phyloP scores from a whole-genome alignment of 306 rosid species.

The Datisca glomerata region DNA sequence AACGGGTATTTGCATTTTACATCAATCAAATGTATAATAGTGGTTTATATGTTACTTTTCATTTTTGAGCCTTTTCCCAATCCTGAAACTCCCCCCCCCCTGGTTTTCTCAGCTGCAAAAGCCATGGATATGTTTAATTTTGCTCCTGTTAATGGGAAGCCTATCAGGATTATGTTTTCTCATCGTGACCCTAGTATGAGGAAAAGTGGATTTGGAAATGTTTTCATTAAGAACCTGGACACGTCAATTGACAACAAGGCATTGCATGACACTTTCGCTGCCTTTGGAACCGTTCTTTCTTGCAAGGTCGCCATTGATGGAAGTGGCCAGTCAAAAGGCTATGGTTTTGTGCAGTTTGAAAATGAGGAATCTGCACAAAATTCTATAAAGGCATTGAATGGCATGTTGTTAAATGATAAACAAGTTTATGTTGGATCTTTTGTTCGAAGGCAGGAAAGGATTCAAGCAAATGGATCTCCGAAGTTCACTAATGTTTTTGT shows the following conservation, averaged over 20 bases:
- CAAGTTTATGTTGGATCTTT: conserved; percentile 54
- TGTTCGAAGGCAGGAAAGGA: conserved; percentile 51
- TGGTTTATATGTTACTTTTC: background rate
- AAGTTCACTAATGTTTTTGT: conserved; percentile 69
- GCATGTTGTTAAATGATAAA: conserved; percentile 70
- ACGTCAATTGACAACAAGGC: conserved; percentile 67
- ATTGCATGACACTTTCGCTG: conserved; percentile 58
- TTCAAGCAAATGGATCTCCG: conserved; percentile 29
- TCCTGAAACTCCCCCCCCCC: background rate
- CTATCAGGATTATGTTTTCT: conserved; percentile 80
- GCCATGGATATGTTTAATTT: conserved; percentile 54
- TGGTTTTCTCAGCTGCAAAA: conserved; percentile 36
- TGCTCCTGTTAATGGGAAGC: conserved; percentile 52
- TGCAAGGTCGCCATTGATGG: conserved; percentile 66
- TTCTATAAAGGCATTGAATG: conserved; percentile 52
- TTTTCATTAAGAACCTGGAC: conserved; percentile 75
- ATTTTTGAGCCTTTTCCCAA: background rate
- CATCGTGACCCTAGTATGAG: conserved; percentile 74
- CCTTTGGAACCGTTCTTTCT: conserved; percentile 71
- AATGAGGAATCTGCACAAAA: conserved; percentile 47
- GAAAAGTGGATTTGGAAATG: conserved; percentile 68
- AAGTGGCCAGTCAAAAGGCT: conserved; percentile 64
- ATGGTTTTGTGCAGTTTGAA: conserved; percentile 79
- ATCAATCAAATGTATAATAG: too few species aligned
- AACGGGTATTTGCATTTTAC: too few species aligned